Base-by-base conservation (phyloP, 768 basidiomycete species). In the Postia placenta region DNA sequence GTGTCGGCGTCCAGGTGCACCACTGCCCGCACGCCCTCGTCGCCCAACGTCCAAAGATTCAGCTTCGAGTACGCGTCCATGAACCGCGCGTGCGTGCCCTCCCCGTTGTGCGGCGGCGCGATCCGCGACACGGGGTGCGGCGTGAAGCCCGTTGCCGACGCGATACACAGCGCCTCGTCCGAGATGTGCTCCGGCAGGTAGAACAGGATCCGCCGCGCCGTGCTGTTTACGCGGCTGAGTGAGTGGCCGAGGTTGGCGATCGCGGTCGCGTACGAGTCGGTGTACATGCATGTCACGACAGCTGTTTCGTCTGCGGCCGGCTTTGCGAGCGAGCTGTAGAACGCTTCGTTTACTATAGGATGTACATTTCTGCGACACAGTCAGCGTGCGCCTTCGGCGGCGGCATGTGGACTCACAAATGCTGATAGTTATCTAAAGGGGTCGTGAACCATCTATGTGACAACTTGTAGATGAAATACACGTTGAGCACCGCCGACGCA, bases 1-100 rank as follows among this genome's bases (percentile, higher is more conserved):
- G 69, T 72, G 60, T 74, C 72, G n/a, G 68, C 65, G 54, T 71
- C 67, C 47, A 74, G 62, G 55, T 74, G 73, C 22, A 74, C 64
- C 12, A 67, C 62, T 28, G 57, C 41, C 24, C 60, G 50, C 51
- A 69, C 56, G 36, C 69, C 65, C 1, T 59, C 45, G 40, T 47
- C 43, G 41, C 68, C 67, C 27, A 74, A 57, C 37, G 57, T 58
- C 74, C 73, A 75, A 5, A 74, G 61, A 28, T 61, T 62, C 4
- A 74, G 64, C 49, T 73, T 74, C 9, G 74, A 72, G 64, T 70
- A 74, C 45, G 72, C 68, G 56, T 74, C 74, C 28, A 57, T 20
- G 56, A 70, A 71, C 42, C 67, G 67, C 28, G 51, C 39, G 55
- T 66, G 55, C 24, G 70, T 56, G 5, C 69, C 71, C n/a, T 55